Evolutionary conservation across 441 rosid genomes (phyloP).

Genomic region (Manihot esculenta): DNA sequence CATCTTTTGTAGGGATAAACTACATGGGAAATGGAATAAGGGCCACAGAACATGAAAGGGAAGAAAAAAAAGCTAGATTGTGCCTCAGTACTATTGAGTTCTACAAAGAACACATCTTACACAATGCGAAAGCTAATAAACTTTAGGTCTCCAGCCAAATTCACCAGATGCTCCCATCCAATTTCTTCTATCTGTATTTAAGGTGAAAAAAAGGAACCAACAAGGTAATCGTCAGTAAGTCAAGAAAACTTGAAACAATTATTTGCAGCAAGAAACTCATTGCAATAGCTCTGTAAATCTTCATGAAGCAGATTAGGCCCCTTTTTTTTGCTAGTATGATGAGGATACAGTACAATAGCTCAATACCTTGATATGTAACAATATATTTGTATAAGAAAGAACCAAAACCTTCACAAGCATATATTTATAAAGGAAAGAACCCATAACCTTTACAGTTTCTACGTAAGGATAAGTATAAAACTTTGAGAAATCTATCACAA

Average conservation of each 20-base stretch:
- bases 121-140: conserved; percentile 52
- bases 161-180: conserved; percentile 66
- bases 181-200: conserved; percentile 60
- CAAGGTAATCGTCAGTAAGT: not conserved
- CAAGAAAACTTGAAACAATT: not conserved
- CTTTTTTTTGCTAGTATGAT: not conserved
- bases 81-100: not conserved
- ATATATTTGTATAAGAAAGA: not conserved
- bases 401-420: no score
- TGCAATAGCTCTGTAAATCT: not conserved
- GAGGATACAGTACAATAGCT: not conserved
- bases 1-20: not conserved
- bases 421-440: no score
- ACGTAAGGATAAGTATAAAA: not conserved
- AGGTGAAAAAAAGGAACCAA: not conserved
- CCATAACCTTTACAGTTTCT: not conserved
- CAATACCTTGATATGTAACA: not conserved
- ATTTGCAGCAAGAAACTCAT: not conserved
- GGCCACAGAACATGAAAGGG: not conserved
- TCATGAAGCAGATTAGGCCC: not conserved
- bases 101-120: conserved; percentile 37
- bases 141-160: conserved; percentile 49
- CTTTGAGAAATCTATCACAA: not conserved
- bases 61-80: not conserved
- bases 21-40: not conserved